A percentile compares a stretch with the other conserved stretches of the same genome.
Conservation (phyloP, 148 eudicot genomes). For the Amaranthus palmeri region DNA sequence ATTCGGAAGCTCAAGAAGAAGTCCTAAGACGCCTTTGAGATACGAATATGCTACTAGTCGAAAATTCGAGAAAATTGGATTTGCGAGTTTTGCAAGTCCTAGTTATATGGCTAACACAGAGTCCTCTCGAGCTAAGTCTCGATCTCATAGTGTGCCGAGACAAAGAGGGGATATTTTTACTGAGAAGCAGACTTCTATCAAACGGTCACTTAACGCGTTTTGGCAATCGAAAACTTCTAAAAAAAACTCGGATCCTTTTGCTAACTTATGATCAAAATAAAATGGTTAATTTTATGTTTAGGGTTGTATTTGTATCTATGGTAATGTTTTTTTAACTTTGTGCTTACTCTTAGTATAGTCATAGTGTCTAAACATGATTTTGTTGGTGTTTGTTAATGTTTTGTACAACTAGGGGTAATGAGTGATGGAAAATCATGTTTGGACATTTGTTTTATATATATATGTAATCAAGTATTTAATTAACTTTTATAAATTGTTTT, state of each 20-base stretch:
- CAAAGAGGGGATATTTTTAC: slow-evolving; percentile 37
- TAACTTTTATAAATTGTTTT: background rate
- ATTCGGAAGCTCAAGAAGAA: slow-evolving; percentile 41
- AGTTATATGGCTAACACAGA: slow-evolving; percentile 75
- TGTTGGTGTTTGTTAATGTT: slow-evolving; percentile 7
- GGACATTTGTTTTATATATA: slow-evolving; percentile 17
- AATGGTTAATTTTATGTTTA: slow-evolving; percentile 14
- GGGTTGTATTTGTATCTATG: slow-evolving; percentile 31
- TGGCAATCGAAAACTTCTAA: slow-evolving; percentile 30
- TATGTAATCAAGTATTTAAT: background rate
- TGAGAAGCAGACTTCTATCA: slow-evolving; percentile 35
- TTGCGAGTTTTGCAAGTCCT: slow-evolving; percentile 41
- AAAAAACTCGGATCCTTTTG: slow-evolving; percentile 26
- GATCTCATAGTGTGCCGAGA: slow-evolving; percentile 81
- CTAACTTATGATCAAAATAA: slow-evolving; percentile 15
- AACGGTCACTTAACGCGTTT: slow-evolving; percentile 29
- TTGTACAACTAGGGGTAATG: background rate
- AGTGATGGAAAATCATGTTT: slow-evolving; percentile 19
- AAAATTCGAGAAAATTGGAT: slow-evolving; percentile 45
- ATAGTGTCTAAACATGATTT: slow-evolving; percentile 25
- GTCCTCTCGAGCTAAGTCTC: slow-evolving; percentile 56
- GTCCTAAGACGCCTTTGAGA: slow-evolving; percentile 59
- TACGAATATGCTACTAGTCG: slow-evolving; percentile 50
- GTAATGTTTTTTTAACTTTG: slow-evolving; percentile 3
- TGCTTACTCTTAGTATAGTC: slow-evolving; percentile 10